Base-by-base conservation (phyloP, 1,284 basidiomycete genomes). In the Cystobasidium sp. region DNA sequence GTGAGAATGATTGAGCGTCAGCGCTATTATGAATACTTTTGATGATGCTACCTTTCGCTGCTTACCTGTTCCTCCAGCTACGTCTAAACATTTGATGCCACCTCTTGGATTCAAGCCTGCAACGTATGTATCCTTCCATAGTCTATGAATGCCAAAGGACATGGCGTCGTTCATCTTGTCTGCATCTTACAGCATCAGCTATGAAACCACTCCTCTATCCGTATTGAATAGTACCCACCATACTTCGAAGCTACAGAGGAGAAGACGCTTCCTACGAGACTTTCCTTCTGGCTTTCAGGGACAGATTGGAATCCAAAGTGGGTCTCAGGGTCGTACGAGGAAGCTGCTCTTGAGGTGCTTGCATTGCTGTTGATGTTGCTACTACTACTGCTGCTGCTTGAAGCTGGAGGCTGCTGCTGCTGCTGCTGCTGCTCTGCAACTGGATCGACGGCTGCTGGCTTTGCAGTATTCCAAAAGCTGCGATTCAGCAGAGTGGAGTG, bases 41-140 rank as follows among this genome's bases (percentile, higher is more conserved):
- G n/a, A n/a, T n/a, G n/a, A n/a, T n/a, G n/a, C n/a, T n/a, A n/a
- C n/a, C n/a, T n/a, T n/a, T n/a, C n/a, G n/a, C n/a, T n/a, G n/a
- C n/a, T 97, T 94, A 31, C 96, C 96, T 2, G 94, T 99, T 53
- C 97, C 97, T 51, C 97, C 97, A 0, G 96, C 97, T 43, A 99
- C 93, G 81, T 99, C 97, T 68, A 99, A 89, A 82, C 94, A 97
- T 77, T 84, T 78, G 67, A 84, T 81, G 12, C 82, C 83, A 18
- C 87, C 88, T 63, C 84, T 83, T 0, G 96, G 96, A 78, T 90
- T 68, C 75, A 99, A 85, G 4, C 86, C 85, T 7, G 88, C 86
- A 52, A 99, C 91, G 82, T 93, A 94, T 55, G 89, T 87, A 83
- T 98, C 94, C 84, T 99, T 99, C 97, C 97, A 99, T 39, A 99